These are phyloP conservation scores for Mesembryanthemum crystallinum DNA, from an alignment of 148 eudicot species.

Conservation along the genomic window DNA sequence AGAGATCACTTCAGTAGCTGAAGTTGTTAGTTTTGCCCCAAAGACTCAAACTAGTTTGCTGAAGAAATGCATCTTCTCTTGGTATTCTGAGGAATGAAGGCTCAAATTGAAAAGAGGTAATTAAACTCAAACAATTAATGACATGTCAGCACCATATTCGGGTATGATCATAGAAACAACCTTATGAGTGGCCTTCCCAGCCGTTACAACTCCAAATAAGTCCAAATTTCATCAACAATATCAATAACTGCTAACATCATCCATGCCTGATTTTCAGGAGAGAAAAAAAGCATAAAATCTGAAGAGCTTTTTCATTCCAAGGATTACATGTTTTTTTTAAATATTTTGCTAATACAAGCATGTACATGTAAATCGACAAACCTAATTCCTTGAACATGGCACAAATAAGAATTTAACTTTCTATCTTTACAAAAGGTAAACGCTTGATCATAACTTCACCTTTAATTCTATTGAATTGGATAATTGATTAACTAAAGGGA, in stretches of 20 bases:
- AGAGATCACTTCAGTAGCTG: conserved; percentile 8
- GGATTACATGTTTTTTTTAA: background rate
- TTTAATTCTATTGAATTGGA: too few species aligned
- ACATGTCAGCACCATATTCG: background rate
- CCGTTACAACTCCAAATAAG: conserved; percentile 18
- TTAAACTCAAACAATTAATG: background rate
- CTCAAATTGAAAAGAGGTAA: background rate
- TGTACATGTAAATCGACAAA: conserved; percentile 12
- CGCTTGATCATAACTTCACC: too few species aligned
- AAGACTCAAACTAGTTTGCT: background rate
- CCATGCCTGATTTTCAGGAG: background rate
- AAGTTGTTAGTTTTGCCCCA: background rate
- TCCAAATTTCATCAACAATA: conserved; percentile 13
- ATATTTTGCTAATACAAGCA: background rate
- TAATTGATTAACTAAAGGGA: background rate
- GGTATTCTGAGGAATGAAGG: background rate
- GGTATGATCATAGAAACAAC: conserved; percentile 8
- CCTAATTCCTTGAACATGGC: background rate
- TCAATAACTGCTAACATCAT: conserved; percentile 2
- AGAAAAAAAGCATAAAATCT: background rate
- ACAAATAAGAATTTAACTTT: background rate
- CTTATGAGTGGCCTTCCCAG: conserved; percentile 20
- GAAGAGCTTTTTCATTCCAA: too few species aligned
- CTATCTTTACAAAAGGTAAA: background rate
- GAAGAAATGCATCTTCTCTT: conserved; percentile 17